phyloP scores from a whole-genome alignment of 306 rosid genomes.

The Cucurbita moschata region DNA sequence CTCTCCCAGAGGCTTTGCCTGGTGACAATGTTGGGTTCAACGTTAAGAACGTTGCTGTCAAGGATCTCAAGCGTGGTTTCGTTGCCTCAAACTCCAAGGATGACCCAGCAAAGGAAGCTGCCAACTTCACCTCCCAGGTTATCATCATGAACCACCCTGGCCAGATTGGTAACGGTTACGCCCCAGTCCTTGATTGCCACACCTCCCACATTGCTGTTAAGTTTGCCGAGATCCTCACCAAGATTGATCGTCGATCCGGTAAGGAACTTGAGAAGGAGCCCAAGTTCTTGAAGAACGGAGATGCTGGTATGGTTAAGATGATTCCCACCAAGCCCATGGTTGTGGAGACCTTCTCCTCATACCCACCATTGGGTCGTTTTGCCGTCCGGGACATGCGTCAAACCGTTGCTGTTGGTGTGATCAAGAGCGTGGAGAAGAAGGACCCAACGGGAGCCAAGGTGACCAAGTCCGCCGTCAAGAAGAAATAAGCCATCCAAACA shows the following conservation, averaged over 20 bases:
- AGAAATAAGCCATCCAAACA: neutral
- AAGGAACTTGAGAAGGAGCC: slow-evolving; percentile 12
- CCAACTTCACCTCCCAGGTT: slow-evolving; percentile 4
- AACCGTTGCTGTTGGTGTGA: slow-evolving; percentile 11
- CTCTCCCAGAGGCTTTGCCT: slow-evolving; percentile 10
- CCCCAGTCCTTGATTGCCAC: slow-evolving; percentile 47
- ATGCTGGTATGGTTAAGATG: slow-evolving; percentile 17
- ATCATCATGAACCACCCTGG: slow-evolving; percentile 18
- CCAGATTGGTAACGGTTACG: slow-evolving; percentile 13
- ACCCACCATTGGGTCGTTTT: slow-evolving; percentile 45
- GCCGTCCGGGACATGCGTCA: slow-evolving; percentile 50
- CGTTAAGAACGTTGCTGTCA: slow-evolving; percentile 11
- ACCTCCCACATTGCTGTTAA: slow-evolving; percentile 47
- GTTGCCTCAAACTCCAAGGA: slow-evolving; percentile 10
- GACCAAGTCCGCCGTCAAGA: slow-evolving; percentile 12
- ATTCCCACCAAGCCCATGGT: slow-evolving; percentile 20
- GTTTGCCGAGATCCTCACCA: slow-evolving; percentile 29
- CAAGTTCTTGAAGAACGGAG: slow-evolving; percentile 16
- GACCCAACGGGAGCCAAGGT: slow-evolving; percentile 13
- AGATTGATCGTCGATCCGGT: slow-evolving; percentile 39
- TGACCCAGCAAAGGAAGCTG: slow-evolving; percentile 11
- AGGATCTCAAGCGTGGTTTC: slow-evolving; percentile 12
- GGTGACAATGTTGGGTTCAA: slow-evolving; percentile 13
- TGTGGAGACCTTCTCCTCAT: slow-evolving; percentile 12
- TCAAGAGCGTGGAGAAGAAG: slow-evolving; percentile 17